Conservation (phyloP, 202 grass and related monocot genomes). For the Zoysia matrella region DNA sequence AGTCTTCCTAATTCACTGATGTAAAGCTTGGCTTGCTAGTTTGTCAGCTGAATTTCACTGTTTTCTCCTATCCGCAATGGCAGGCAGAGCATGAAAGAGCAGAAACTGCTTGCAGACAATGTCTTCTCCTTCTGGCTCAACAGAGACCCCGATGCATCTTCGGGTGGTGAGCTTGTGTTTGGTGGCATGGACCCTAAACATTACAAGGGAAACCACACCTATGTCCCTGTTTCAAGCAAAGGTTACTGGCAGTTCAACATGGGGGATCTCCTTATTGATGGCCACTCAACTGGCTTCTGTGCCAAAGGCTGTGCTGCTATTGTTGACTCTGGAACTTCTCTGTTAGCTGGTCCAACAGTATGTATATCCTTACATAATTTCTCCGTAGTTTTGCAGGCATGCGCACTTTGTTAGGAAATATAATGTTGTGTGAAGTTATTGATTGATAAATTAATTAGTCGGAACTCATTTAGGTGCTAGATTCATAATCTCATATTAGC, state of each 20-base stretch:
- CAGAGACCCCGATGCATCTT: slow-evolving; percentile 55
- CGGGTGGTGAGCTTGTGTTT: slow-evolving; percentile 86
- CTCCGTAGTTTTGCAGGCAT: too few relatives aligned
- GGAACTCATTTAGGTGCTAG: too few relatives aligned
- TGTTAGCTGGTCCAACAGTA: slow-evolving; percentile 90
- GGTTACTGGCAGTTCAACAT: slow-evolving; percentile 98
- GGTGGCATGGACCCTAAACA: slow-evolving; percentile 71
- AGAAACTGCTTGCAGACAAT: slow-evolving; percentile 69
- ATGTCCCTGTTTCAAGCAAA: slow-evolving; percentile 73
- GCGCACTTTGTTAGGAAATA: too few relatives aligned
- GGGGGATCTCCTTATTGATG: slow-evolving; percentile 91
- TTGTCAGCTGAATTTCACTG: too few relatives aligned
- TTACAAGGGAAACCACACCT: slow-evolving; percentile 73
- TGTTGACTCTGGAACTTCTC: slow-evolving; percentile 93
- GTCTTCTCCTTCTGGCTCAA: slow-evolving; percentile 98
- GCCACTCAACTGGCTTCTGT: slow-evolving; percentile 91
- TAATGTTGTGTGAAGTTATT: too few relatives aligned
- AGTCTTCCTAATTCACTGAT: not conserved
- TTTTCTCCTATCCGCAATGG: not conserved
- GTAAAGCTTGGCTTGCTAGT: too few relatives aligned
- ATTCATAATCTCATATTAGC: too few relatives aligned
- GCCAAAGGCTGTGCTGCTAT: slow-evolving; percentile 83
- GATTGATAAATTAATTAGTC: too few relatives aligned
- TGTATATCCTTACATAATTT: slow-evolving; percentile 1
- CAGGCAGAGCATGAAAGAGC: slow-evolving; percentile 84